Evolutionary conservation across 805 yeast species (phyloP).

Genomic region (Wickerhamiella cacticola): DNA sequence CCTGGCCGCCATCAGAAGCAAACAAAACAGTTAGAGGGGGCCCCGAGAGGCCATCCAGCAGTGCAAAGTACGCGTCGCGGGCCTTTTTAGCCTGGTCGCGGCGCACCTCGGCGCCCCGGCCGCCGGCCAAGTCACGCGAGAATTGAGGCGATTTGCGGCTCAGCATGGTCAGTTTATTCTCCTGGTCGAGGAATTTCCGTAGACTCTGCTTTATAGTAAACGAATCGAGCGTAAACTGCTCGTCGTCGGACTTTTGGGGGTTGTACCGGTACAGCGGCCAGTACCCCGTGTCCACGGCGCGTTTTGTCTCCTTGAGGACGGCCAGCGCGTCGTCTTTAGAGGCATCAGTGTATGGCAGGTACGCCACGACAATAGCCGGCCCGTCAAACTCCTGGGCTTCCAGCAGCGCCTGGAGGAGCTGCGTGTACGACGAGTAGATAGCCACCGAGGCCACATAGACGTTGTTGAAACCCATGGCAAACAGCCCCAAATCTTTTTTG

Average conservation of each 20-base stretch:
- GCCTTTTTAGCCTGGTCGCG: slow-evolving; percentile 53
- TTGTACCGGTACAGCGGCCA: slow-evolving; percentile 91
- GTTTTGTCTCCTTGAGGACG: slow-evolving; percentile 73
- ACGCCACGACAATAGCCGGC: slow-evolving; percentile 84
- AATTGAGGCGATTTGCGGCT: slow-evolving; percentile 60
- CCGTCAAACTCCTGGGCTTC: slow-evolving; percentile 88
- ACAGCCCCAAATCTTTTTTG: slow-evolving; percentile 85
- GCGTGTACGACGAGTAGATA: slow-evolving; percentile 85
- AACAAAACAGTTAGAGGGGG: slow-evolving; percentile 79
- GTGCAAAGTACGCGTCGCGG: slow-evolving; percentile 59
- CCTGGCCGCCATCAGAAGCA: slow-evolving; percentile 90
- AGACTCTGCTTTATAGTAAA: slow-evolving; percentile 65
- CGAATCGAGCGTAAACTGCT: slow-evolving; percentile 73
- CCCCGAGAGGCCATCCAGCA: slow-evolving; percentile 79
- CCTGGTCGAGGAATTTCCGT: slow-evolving; percentile 72
- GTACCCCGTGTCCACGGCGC: slow-evolving; percentile 84
- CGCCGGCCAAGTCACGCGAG: slow-evolving; percentile 55
- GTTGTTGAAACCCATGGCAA: slow-evolving; percentile 85
- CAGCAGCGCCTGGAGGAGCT: slow-evolving; percentile 71
- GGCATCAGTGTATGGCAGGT: slow-evolving; percentile 55
- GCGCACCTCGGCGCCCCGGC: slow-evolving; percentile 50
- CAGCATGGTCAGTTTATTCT: slow-evolving; percentile 71
- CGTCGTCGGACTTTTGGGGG: slow-evolving; percentile 44
- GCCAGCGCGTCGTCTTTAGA: slow-evolving; percentile 55
- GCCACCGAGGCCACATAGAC: slow-evolving; percentile 92